phyloP scores from a whole-genome alignment of 2,329 filamentous ascomycete genomes.

The Monascus ruber region DNA sequence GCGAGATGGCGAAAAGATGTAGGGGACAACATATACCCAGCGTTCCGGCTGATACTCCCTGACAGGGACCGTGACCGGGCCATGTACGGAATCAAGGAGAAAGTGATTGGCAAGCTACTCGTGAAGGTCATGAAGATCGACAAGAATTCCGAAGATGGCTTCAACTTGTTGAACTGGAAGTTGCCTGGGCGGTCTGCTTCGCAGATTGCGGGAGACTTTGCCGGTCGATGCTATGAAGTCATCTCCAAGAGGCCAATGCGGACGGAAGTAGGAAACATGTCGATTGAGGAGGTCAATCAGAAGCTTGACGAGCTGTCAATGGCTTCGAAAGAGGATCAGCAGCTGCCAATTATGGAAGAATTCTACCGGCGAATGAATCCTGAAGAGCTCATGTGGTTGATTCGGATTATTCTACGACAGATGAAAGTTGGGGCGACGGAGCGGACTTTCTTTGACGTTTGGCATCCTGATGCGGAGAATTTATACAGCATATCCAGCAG shows the following conservation, averaged over 20 bases:
- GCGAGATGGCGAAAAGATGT: constrained; percentile 77
- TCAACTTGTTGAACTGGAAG: constrained; percentile 84
- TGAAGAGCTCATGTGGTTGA: constrained; percentile 86
- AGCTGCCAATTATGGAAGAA: constrained; percentile 65
- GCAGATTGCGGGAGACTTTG: constrained; percentile 77
- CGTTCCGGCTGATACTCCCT: constrained; percentile 78
- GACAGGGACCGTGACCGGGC: constrained; percentile 86
- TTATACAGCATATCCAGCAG: constrained; percentile 87
- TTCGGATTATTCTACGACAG: constrained; percentile 79
- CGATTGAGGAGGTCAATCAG: constrained; percentile 79
- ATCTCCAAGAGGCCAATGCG: constrained; percentile 73
- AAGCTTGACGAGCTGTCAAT: constrained; percentile 67
- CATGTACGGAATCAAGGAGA: constrained; percentile 92
- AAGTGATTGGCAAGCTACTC: constrained; percentile 76
- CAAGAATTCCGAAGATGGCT: constrained; percentile 78
- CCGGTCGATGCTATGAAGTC: constrained; percentile 76
- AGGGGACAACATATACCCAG: constrained; percentile 86
- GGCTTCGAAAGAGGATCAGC: constrained; percentile 69
- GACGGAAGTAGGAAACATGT: constrained; percentile 63
- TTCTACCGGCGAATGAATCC: constrained; percentile 91
- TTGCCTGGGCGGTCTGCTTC: constrained; percentile 58
- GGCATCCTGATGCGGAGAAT: constrained; percentile 66
- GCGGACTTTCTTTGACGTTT: constrained; percentile 72
- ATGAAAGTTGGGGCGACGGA: constrained; percentile 71
- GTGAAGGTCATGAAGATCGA: constrained; percentile 88